Evolutionary conservation across 768 basidiomycete species (phyloP), one percentile per base, ranked within the genome.

Genomic region (Auricularia cornea): DNA sequence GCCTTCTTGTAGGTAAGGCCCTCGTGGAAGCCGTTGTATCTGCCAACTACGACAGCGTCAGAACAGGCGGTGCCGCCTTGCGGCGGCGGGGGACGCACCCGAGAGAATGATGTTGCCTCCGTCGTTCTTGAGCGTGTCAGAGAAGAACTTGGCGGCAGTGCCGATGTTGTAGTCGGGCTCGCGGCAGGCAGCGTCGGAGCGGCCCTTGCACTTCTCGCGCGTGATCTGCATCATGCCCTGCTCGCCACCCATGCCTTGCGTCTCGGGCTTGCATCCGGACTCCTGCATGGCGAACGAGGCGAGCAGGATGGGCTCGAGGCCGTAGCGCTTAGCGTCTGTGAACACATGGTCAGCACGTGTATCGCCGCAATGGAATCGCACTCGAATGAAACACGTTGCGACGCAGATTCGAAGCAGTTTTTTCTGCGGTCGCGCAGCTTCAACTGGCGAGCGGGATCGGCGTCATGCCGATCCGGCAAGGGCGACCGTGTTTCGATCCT

Each of bases 231-330:
- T 94, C 61, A 68, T 63, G 32, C 91, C 92, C 69, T 90, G 87
- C 73, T 94, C 92, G 54, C 91, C 89, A 26, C 79, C 89, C 16
- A 86, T 87, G 60, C 92, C 92, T 54, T 84, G 78, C 4, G 81
- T 82, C 16, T 75, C 63, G 2, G 86, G 81, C 67, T 88, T 85
- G 79, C 93, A 96, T 38, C 78, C 77, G 38, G 83, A 85, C 72
- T 96, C 94, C 72, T 95, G 92, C 87, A 96, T 88, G 35, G 92
- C 92, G 67, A 96, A 88, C 0, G 92, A 81, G 2, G 92, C 93
- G 41, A 95, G 73, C 66, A 95, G 76, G 71, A 94, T 90, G 10
- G 90, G 72, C 28, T 88, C 88, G 33, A 94, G 62, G 61, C 69
- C 77, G 67, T 74, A 76, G 68, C 81, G 67, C 23, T 67, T 63